Evolutionary conservation across 495 filamentous ascomycete genomes (phyloP), one percentile per base, ranked within the genome.

Genomic region (Tuber magnatum): DNA sequence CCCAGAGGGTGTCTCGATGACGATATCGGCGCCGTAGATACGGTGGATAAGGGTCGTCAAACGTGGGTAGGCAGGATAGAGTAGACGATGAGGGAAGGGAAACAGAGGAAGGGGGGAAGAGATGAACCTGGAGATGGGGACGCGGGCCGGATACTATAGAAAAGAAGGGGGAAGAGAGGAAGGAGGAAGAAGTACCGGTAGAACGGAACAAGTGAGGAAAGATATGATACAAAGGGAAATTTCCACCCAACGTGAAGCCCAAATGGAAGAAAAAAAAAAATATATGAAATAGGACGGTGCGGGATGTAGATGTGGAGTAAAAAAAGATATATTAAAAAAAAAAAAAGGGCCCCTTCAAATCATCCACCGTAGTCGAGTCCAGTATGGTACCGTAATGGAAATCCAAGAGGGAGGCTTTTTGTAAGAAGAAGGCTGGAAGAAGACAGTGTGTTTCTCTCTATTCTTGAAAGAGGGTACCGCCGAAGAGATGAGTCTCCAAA

Each of bases 101-200:
- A 18, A 72, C 61, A 69, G 39, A 44, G 56, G 43, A 20, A 43
- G 69, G 70, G 70, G 56, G 43, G 61, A 44, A 61, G 71, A 28
- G 39, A 68, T 69, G 72, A 73, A 42, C 65, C n/a, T 35, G 28
- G 16, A 69, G 70, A 65, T 46, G 41, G 69, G 75, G 71, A 74
- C 69, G 61, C 70, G 71, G 73, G 39, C 48, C 18, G 74, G 70
- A 68, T 72, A 74, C 39, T 40, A 40, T 40, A 61, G 77, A 76
- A 75, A 71, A 71, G 69, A 61, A 38, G 71, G 69, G 77, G 68
- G 65, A 32, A 61, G 69, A 68, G 76, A 75, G 75, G 46, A 78
- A 28, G 56, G 56, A 65, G 56, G 28, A 35, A 35, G 56, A 35
- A 32, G 46, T n/a, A n/a, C n/a, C n/a, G n/a, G n/a, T 51, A 24